Percentiles rank a stretch among this genome's conserved stretches.
phyloP scores from a whole-genome alignment of 2,329 filamentous ascomycete species.

The Blumeria hordei region DNA sequence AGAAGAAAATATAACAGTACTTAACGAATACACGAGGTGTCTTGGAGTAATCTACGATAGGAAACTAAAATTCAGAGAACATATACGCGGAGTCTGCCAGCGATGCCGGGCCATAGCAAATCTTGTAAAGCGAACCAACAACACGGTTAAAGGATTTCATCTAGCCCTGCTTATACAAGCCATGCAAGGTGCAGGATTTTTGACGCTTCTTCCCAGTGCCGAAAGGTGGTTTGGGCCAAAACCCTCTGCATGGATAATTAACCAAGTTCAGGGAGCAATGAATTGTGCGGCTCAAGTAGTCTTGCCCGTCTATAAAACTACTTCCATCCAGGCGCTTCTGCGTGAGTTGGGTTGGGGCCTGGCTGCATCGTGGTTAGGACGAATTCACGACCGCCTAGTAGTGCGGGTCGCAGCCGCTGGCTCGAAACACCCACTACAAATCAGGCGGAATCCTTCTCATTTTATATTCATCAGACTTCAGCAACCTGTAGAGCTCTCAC shows the following conservation, averaged over 20 bases:
- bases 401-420: background rate
- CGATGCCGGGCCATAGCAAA: background rate
- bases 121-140: background rate
- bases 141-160: background rate
- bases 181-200: background rate
- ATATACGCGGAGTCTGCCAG: background rate
- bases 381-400: background rate
- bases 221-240: background rate
- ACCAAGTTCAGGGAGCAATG: background rate
- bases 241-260: background rate
- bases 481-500: background rate
- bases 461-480: background rate
- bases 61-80: background rate
- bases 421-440: background rate
- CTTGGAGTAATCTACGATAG: background rate
- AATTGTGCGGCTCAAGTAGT: background rate
- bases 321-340: background rate
- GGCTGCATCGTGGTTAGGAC: background rate
- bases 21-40: background rate
- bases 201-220: background rate
- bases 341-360: background rate
- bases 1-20: background rate
- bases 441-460: background rate
- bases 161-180: background rate
- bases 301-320: background rate